Conservation (phyloP, 495 filamentous ascomycete species). For the Cenococcum geophilum region DNA sequence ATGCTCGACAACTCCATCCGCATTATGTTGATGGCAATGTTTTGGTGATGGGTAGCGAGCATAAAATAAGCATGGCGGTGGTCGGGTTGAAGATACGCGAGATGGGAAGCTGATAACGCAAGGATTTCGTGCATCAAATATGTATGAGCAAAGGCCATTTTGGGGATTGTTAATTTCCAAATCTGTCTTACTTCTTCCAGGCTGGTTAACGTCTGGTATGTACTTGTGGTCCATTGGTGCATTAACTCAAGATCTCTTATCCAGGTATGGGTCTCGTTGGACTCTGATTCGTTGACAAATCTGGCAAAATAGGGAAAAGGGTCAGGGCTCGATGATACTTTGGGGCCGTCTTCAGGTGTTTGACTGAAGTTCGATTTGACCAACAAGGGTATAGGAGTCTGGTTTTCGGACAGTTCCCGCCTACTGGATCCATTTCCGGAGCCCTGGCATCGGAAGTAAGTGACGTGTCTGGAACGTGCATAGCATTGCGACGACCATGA, state of each 20-base stretch:
- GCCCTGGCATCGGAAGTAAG: too few species aligned
- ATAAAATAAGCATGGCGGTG: conserved; percentile 7
- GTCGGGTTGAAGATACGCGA: conserved; percentile 8
- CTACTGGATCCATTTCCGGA: too few species aligned
- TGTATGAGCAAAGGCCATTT: conserved; percentile 14
- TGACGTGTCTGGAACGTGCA: too few species aligned
- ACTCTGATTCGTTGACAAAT: conserved; percentile 14
- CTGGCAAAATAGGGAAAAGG: conserved; percentile 12
- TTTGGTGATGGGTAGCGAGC: conserved; percentile 22
- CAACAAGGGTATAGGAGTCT: too few species aligned
- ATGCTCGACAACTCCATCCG: conserved; percentile 12
- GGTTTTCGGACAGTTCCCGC: too few species aligned
- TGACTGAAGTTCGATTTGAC: too few species aligned
- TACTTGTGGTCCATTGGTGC: conserved; percentile 28
- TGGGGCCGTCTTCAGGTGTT: not conserved
- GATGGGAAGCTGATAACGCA: conserved; percentile 26
- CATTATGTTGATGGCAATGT: conserved; percentile 19
- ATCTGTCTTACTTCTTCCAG: conserved; percentile 15
- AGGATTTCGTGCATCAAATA: conserved; percentile 32
- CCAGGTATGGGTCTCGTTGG: conserved; percentile 17
- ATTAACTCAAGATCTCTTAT: conserved; percentile 28
- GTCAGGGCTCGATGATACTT: not conserved
- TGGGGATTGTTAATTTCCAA: conserved; percentile 18
- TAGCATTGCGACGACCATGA: too few species aligned
- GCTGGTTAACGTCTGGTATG: conserved; percentile 1